Base-by-base conservation (phyloP, 2,329 filamentous ascomycete genomes). In the Pestalotiopsis sp. region DNA sequence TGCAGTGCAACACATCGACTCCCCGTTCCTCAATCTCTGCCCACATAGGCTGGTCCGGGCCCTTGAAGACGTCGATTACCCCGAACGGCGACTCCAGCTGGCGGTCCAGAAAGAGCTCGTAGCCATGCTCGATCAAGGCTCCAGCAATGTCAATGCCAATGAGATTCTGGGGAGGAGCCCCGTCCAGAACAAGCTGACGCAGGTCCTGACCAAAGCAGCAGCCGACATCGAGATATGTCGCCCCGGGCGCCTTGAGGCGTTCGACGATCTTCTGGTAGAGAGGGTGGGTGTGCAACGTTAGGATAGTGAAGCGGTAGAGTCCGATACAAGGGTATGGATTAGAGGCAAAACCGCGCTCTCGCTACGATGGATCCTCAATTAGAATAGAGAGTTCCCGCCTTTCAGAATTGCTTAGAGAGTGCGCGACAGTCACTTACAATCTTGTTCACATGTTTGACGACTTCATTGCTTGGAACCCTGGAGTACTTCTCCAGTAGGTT, bases 1-100 rank as follows among this genome's bases (percentile, higher is more conserved):
- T 75, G 69, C 73, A 69, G 66, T 77, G 75, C 38, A 75, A 61
- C 14, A 75, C 71, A 52, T 75, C 74, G 36, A 75, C 64, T 7
- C 69, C 68, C 0, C 69, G 66, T 60, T 69, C 69, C 58, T 71
- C 60, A 4, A 76, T 65, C 20, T 69, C 60, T 12, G 60, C 27
- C 73, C 70, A 75, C 7, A 52, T 31, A 31, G 27, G 6, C 27
- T 31, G 27, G 27, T 31, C 27, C 6, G 27, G 27, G 27, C 27
- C 27, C 27, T 39, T 36, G 39, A 68, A 68, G 7, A 68, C 56
- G 27, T 62, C 31, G 0, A 9, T 36, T 11, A 31, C 13, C 4
- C 45, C 11, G n/a, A 68, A 68, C 4, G 31, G 7, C 2, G 67
- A 25, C 3, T 56, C 4, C 23, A 66, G 12, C 1, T 41, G 52